Base-by-base conservation (phyloP, 2,329 filamentous ascomycete species). In the Cytospora paraplurivora region DNA sequence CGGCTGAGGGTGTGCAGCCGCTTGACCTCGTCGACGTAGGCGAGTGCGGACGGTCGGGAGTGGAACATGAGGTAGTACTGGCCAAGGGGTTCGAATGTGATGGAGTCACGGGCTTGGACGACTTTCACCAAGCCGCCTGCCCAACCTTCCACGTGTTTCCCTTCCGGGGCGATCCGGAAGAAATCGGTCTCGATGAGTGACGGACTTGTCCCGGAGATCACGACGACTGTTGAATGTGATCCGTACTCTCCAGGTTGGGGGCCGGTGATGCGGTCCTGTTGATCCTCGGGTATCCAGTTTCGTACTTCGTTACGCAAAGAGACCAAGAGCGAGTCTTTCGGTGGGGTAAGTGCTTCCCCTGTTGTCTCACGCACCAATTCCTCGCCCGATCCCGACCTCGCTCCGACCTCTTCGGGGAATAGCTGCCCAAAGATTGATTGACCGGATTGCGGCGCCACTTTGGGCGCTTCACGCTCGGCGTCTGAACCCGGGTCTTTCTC, bases 11-110 rank as follows among this genome's bases (percentile, higher is more conserved):
- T 67, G 67, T 85, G 82, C 17, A 89, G 75, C 7, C 81, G 76
- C 10, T 74, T 71, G 0, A 82, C 80, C 65, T 86, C 83, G 32
- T 80, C 77, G 59, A 84, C 81, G 74, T 91, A 93, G 49, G 83
- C 79, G 8, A 77, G 72, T 0, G 90, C 89, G 13, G 86, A 83
- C n/a, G 79, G 76, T 19, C 77, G 71, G 27, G 79, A 82, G 66
- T 83, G 79, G 78, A 93, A 94, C 61, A 91, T 79, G 62, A 94
- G 77, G 74, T 85, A 88, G 76, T 93, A 93, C 69, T 82, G 82
- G 64, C 85, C 87, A 1, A 84, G 74, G 4, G 86, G 84, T 63
- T 85, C 84, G 56, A 91, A 81, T 11, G 88, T 91, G 62, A 79
- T 73, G 4, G 83, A 80, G 71, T 91, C 81, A 66, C 88, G 87